phyloP scores from a whole-genome alignment of 805 yeast species.

The Pichia heedii region DNA sequence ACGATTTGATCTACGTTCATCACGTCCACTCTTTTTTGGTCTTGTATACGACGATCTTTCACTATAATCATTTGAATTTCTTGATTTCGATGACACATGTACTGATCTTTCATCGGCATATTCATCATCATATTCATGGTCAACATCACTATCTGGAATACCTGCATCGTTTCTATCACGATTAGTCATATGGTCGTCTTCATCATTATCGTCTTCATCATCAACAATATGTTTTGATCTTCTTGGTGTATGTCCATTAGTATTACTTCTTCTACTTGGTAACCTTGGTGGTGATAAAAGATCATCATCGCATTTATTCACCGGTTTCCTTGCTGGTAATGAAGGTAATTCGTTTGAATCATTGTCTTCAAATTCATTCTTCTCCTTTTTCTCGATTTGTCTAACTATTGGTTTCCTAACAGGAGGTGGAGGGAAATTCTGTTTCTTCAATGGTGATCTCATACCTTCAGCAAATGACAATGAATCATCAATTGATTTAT shows the following conservation, averaged over 20 bases:
- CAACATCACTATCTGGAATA: not conserved
- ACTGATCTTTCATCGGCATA: conserved; percentile 1
- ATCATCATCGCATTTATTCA: not conserved
- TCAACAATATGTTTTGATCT: not conserved
- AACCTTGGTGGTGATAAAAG: conserved; percentile 2
- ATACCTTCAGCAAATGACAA: conserved; percentile 9
- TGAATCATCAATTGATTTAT: conserved; percentile 5
- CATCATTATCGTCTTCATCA: not conserved
- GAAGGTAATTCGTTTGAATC: not conserved
- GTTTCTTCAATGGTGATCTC: conserved; percentile 7
- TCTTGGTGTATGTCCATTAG: not conserved
- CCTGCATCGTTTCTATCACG: no score
- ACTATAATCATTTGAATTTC: not conserved
- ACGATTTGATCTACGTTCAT: not conserved
- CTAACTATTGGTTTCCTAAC: not conserved
- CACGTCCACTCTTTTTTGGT: not conserved
- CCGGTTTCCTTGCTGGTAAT: not conserved
- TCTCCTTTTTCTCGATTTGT: not conserved
- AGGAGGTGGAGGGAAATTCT: conserved; percentile 2
- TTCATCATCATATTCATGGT: conserved; percentile 1
- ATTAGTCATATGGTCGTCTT: no score
- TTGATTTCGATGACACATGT: not conserved
- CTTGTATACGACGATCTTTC: not conserved
- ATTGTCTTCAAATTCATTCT: not conserved
- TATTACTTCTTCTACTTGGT: conserved; percentile 2